These are phyloP conservation scores for Candida nonsorbophila DNA, from an alignment of 805 yeast species.

Conservation along the genomic window DNA sequence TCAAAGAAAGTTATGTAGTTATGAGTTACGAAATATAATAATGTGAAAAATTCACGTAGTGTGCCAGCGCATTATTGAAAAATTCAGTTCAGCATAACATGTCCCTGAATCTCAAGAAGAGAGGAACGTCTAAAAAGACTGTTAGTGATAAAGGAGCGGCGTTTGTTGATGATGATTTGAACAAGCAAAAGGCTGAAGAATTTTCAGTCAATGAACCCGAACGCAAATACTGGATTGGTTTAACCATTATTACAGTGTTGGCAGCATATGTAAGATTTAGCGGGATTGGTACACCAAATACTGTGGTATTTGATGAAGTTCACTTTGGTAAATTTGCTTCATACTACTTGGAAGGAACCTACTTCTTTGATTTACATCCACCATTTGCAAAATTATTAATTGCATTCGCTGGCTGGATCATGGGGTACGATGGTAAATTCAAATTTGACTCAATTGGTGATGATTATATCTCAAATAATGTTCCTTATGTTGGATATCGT, in stretches of 20 bases:
- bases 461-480: slow-evolving; percentile 68
- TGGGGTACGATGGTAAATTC: slow-evolving; percentile 89
- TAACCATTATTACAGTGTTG: slow-evolving; percentile 31
- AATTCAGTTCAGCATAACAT: no score
- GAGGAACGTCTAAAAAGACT: background rate
- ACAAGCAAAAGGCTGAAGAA: no score
- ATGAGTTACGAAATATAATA: background rate
- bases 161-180: no score
- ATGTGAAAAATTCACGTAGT: background rate
- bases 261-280: slow-evolving; percentile 56
- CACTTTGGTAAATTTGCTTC: slow-evolving; percentile 85
- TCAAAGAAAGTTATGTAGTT: slow-evolving; percentile 31
- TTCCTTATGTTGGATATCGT: slow-evolving; percentile 83
- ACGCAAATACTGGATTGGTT: slow-evolving; percentile 26
- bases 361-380: slow-evolving; percentile 95
- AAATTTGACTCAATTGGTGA: slow-evolving; percentile 89
- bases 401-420: slow-evolving; percentile 83
- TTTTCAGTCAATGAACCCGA: slow-evolving; percentile 19
- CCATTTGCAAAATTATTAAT: slow-evolving; percentile 93
- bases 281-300: slow-evolving; percentile 57
- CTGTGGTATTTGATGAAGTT: slow-evolving; percentile 83
- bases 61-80: no score
- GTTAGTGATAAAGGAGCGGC: no score
- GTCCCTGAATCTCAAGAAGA: slow-evolving; percentile 1
- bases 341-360: slow-evolving; percentile 82